Conservation (phyloP, 2,329 filamentous ascomycete species). For the Paecilomyces sp. region DNA sequence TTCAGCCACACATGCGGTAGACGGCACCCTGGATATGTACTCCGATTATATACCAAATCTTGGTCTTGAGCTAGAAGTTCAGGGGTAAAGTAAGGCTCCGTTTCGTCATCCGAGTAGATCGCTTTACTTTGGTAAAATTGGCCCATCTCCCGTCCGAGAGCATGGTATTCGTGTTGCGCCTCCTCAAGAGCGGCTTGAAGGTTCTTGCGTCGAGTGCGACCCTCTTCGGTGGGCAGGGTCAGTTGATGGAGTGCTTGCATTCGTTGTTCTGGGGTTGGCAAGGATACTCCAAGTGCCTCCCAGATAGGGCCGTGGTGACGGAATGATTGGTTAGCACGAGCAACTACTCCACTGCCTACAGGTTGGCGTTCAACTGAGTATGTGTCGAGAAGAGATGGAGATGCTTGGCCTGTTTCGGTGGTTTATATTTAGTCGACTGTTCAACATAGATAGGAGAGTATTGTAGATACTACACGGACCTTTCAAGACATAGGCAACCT, state of each 20-base stretch:
- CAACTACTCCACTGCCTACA: slow-evolving; percentile 43
- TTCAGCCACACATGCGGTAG: slow-evolving; percentile 60
- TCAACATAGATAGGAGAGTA: not conserved
- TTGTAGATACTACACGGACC: slow-evolving; percentile 10
- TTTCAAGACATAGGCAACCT: slow-evolving; percentile 42
- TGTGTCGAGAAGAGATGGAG: slow-evolving; percentile 32
- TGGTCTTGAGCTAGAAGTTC: slow-evolving; percentile 29
- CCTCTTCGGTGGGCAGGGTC: slow-evolving; percentile 28
- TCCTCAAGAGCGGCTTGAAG: slow-evolving; percentile 37
- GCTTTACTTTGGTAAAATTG: slow-evolving; percentile 46
- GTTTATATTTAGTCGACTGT: not conserved
- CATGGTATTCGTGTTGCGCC: slow-evolving; percentile 47
- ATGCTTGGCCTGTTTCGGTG: slow-evolving; percentile 9
- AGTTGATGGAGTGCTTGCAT: slow-evolving; percentile 36
- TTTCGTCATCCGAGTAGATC: slow-evolving; percentile 41
- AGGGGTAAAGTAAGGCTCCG: slow-evolving; percentile 8
- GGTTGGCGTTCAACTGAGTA: slow-evolving; percentile 45
- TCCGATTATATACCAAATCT: slow-evolving; percentile 37
- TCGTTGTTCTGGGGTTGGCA: slow-evolving; percentile 33
- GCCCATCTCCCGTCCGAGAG: slow-evolving; percentile 53
- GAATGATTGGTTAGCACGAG: slow-evolving; percentile 51
- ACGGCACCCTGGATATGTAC: slow-evolving; percentile 53
- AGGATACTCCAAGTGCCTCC: slow-evolving; percentile 40
- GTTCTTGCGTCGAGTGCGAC: slow-evolving; percentile 29
- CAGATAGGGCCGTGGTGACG: slow-evolving; percentile 45